Evolutionary conservation across 1,284 basidiomycete genomes (phyloP), one percentile per base, ranked within the genome.

Genomic region (Papiliotrema terrestris): DNA sequence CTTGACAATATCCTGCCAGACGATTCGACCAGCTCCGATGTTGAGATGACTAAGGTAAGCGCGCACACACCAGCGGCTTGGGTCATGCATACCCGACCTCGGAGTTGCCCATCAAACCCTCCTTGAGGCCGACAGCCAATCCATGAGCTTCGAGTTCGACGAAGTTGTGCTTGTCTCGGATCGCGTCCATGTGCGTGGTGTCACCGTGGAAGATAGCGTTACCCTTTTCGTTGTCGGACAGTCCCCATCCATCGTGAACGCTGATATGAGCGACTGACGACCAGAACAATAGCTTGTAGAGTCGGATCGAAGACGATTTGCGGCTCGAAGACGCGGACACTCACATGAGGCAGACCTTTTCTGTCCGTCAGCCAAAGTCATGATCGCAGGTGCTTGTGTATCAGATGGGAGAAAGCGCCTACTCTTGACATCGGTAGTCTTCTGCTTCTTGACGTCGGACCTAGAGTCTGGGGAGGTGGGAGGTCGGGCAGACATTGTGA

Each of bases 61-160:
- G 8, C 41, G n/a, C 20, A 3, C 22, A 42, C 17, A 26, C 23
- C 19, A 19, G 23, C 14, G n/a, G 32, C 22, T 41, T 17, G 17
- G 15, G 17, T 5, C 8, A 5, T 17, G 20, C 77, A 60, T 67
- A 91, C 89, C 91, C 91, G 60, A 94, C 91, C 78, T 94, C 91
- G 6, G 90, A 93, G 80, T 95, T 94, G 22, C 91, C 91, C 91
- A 95, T 95, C 47, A 95, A 83, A 0, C 91, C 91, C 47, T 94
- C 91, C 71, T 81, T 89, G 51, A 95, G 81, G 1, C 91, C 91
- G 17, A 94, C 91, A 3, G 91, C 86, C 17, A 88, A 80, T 17
- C 91, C 91, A 63, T 91, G 89, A 1, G 91, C 91, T 20, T 82
- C 79, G n/a, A 95, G 81, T 13, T 81, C 81, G 49, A 87, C 83